A percentile compares a stretch with the other conserved stretches of the same genome.
phyloP scores from a whole-genome alignment of 495 filamentous ascomycete species.

The Jackrogersella minutella region DNA sequence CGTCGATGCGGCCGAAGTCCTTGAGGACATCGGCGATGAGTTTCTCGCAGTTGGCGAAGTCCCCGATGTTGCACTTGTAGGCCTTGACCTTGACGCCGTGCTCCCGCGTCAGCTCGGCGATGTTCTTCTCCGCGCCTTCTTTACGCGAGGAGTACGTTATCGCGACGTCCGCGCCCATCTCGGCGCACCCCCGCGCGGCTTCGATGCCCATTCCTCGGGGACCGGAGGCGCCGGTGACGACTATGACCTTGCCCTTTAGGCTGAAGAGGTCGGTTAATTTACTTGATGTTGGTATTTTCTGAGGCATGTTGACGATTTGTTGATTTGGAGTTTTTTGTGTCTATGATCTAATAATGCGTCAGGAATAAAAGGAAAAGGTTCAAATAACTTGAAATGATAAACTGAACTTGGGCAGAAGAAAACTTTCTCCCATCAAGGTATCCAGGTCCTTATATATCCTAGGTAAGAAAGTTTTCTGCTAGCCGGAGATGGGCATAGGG shows the following conservation, averaged over 20 bases:
- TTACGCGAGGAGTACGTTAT: conserved; percentile 57
- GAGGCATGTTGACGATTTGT: conserved; percentile 43
- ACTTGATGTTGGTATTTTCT: conserved; percentile 42
- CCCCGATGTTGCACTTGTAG: conserved; percentile 71
- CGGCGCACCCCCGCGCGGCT: conserved; percentile 56
- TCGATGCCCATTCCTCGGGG: conserved; percentile 62
- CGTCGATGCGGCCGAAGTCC: conserved; percentile 64
- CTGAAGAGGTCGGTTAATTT: conserved; percentile 55
- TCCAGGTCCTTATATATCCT: conserved; percentile 15
- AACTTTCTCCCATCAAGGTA: not conserved
- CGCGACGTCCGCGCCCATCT: conserved; percentile 59
- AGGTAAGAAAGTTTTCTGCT: not conserved
- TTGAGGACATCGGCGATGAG: conserved; percentile 61
- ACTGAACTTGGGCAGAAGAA: not conserved
- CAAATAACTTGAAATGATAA: not conserved
- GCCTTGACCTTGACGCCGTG: conserved; percentile 68
- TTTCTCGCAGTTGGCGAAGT: conserved; percentile 61
- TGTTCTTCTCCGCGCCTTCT: conserved; percentile 66
- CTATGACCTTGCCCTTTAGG: conserved; percentile 62
- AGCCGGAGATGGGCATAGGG: conserved; percentile 6
- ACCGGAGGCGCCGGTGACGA: conserved; percentile 61
- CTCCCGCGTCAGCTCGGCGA: conserved; percentile 55
- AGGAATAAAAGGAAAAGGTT: not conserved
- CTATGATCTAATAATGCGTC: not conserved
- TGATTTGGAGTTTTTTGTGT: not conserved